Evolutionary conservation across 768 basidiomycete genomes (phyloP).

Genomic region (Tricholoma hemisulphureum): DNA sequence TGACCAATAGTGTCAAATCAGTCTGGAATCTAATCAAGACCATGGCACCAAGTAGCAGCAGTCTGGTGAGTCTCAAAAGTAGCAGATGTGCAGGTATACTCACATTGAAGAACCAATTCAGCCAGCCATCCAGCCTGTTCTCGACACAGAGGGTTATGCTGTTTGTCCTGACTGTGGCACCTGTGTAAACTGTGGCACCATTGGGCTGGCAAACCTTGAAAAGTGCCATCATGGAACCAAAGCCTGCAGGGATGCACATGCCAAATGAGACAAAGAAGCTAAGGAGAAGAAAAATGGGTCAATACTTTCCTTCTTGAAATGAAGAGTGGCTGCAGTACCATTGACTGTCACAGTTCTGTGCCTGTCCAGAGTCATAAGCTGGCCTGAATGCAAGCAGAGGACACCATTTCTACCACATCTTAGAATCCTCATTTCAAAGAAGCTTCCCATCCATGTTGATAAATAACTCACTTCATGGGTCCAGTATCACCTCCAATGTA

Average conservation of each 20-base stretch:
- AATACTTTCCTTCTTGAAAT: constrained; percentile 7
- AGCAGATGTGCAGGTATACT: too few relatives aligned
- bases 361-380: background rate
- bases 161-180: constrained; percentile 18
- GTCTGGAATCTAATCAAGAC: too few relatives aligned
- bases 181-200: constrained; percentile 12
- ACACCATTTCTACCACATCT: background rate
- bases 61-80: too few relatives aligned
- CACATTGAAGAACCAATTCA: too few relatives aligned
- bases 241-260: constrained; percentile 8
- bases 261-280: constrained; percentile 9
- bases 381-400: background rate
- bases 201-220: constrained; percentile 15
- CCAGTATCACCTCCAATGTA: too few relatives aligned
- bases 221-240: constrained; percentile 12
- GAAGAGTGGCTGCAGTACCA: background rate
- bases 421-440: background rate
- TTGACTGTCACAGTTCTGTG: background rate
- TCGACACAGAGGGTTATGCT: constrained; percentile 8
- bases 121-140: background rate
- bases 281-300: constrained; percentile 9
- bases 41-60: too few relatives aligned
- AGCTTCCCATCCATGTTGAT: too few relatives aligned
- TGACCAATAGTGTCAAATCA: too few relatives aligned
- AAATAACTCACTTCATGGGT: too few relatives aligned